A percentile compares a stretch with the other conserved stretches of the same genome.
Evolutionary conservation across 352 stramenopile genomes (phyloP).

Genomic region (Lagenidium giganteum): DNA sequence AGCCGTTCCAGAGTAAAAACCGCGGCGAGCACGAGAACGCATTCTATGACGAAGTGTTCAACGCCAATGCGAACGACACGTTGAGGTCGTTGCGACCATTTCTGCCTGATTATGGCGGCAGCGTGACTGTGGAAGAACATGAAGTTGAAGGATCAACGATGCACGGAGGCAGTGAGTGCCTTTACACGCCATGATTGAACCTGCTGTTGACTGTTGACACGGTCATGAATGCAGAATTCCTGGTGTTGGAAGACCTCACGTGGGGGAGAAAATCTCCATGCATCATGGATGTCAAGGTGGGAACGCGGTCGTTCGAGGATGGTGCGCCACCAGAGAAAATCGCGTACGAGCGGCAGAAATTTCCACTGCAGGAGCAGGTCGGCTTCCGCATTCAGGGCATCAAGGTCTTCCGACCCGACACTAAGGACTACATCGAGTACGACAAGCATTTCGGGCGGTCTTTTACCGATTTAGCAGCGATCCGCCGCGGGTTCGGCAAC

Average conservation of each 20-base stretch:
- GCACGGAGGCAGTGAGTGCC: conserved; percentile 27
- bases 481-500: neutral
- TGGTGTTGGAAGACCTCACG: conserved; percentile 90
- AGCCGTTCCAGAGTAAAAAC: conserved; percentile 82
- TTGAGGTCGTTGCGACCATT: conserved; percentile 25
- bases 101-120: conserved; percentile 61
- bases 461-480: neutral
- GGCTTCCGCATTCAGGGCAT: conserved; percentile 95
- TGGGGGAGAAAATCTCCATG: conserved; percentile 75
- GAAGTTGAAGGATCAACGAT: no score
- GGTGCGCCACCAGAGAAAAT: conserved; percentile 87
- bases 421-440: conserved; percentile 63
- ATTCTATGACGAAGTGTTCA: conserved; percentile 76
- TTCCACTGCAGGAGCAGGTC: conserved; percentile 85
- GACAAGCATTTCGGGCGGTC: conserved; percentile 89
- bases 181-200: neutral
- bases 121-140: conserved; percentile 26
- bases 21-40: conserved; percentile 65
- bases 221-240: conserved; percentile 69
- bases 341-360: conserved; percentile 89
- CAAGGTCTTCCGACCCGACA: conserved; percentile 71
- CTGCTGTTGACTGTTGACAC: neutral
- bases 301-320: conserved; percentile 91
- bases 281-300: conserved; percentile 97
- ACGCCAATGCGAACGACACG: conserved; percentile 7